A percentile compares a stretch with the other conserved stretches of the same genome.
These are phyloP conservation scores for Tulasnella sp. DNA, from an alignment of 768 basidiomycete genomes.

Conservation along the genomic window DNA sequence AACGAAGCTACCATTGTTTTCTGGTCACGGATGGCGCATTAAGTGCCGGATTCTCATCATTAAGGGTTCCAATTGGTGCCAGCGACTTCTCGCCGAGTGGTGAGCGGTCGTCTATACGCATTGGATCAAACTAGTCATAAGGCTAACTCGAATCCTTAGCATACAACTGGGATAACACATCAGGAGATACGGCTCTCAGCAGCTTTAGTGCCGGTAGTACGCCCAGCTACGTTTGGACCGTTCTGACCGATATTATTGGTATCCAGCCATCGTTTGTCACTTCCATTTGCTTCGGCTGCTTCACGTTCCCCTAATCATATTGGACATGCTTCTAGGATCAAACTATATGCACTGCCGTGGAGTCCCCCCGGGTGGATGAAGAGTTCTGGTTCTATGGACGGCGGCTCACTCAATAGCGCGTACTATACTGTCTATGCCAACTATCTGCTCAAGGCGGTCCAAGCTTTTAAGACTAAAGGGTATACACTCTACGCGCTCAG, in stretches of 20 bases:
- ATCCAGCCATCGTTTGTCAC: constrained; percentile 33
- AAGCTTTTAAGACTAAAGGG: constrained; percentile 54
- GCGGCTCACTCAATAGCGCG: constrained; percentile 4
- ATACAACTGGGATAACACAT: constrained; percentile 58
- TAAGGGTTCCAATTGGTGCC: constrained; percentile 62
- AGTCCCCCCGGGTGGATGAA: constrained; percentile 81
- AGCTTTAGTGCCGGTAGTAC: constrained; percentile 47
- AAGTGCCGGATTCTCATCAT: constrained; percentile 56
- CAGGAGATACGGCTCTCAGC: constrained; percentile 47
- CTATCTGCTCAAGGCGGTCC: constrained; percentile 61
- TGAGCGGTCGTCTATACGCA: no score
- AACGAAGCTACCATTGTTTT: no score
- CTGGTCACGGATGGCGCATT: constrained; percentile 47
- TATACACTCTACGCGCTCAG: constrained; percentile 52
- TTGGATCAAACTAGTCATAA: background rate
- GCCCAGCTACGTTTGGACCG: constrained; percentile 53
- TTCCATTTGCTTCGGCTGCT: no score
- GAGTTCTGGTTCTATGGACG: constrained; percentile 30
- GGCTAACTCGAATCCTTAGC: constrained; percentile 25
- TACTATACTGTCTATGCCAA: constrained; percentile 28
- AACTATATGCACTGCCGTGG: constrained; percentile 59
- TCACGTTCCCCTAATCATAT: no score
- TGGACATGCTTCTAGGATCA: constrained; percentile 26
- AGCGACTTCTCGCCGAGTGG: constrained; percentile 57
- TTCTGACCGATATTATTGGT: constrained; percentile 51